Evolutionary conservation across 179 eudicot genomes (phyloP).

Genomic region (Beta corolliflora): DNA sequence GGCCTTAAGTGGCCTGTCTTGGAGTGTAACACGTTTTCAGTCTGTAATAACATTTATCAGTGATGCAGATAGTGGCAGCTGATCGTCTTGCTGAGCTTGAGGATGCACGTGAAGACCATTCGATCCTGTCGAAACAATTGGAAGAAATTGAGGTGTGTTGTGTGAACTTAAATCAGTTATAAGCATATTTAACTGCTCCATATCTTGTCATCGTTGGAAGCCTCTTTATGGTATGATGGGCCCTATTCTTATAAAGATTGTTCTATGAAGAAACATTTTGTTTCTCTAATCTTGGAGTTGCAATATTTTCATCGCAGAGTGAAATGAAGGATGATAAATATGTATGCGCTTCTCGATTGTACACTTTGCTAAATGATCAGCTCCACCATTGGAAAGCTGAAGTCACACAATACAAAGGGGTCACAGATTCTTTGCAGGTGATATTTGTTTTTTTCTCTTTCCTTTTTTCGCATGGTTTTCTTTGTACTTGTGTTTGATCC

Average conservation of each 20-base stretch:
- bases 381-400: slow-evolving; percentile 89
- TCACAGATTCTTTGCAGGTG: slow-evolving; percentile 86
- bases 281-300: slow-evolving; percentile 7
- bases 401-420: slow-evolving; percentile 59
- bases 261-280: not conserved
- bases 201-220: not conserved
- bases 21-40: not conserved
- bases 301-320: slow-evolving; percentile 43
- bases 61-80: slow-evolving; percentile 72
- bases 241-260: slow-evolving; percentile 1
- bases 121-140: slow-evolving; percentile 68
- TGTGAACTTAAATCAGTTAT: slow-evolving; percentile 1
- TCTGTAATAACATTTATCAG: slow-evolving; percentile 15
- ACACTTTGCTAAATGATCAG: slow-evolving; percentile 76
- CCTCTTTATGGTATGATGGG: slow-evolving; percentile 7
- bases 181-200: not conserved
- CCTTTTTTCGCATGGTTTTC: slow-evolving; percentile 19
- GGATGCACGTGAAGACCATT: slow-evolving; percentile 78
- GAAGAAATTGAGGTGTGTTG: slow-evolving; percentile 74
- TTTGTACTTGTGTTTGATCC: slow-evolving; percentile 24
- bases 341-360: slow-evolving; percentile 68
- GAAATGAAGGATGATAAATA: slow-evolving; percentile 74
- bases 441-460: slow-evolving; percentile 27
- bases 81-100: slow-evolving; percentile 91
- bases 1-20: not conserved